Conservation (phyloP, 345 rosid genomes). For the Euphorbia lathyris region DNA sequence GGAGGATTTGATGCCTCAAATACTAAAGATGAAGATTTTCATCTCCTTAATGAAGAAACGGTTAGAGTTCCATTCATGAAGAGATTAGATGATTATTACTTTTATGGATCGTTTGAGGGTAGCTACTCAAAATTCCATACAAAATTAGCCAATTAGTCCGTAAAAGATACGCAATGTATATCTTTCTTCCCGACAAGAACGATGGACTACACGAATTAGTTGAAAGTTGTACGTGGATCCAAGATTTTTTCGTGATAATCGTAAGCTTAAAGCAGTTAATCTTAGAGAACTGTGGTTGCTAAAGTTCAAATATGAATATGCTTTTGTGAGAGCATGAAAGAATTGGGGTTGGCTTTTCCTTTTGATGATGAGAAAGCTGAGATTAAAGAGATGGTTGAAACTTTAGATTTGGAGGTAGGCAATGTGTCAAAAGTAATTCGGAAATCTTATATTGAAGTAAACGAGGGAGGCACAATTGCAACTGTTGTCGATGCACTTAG, state of each 20-base stretch:
- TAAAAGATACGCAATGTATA: too few species aligned
- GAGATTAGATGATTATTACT: not conserved
- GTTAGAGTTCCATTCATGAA: constrained; percentile 20
- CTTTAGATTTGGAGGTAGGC: not conserved
- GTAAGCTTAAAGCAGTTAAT: not conserved
- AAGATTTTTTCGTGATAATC: not conserved
- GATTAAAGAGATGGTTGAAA: too few species aligned
- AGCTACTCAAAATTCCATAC: not conserved
- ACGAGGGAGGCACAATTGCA: constrained; percentile 1
- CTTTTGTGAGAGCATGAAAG: not conserved
- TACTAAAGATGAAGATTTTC: not conserved
- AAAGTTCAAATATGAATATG: not conserved
- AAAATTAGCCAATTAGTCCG: too few species aligned
- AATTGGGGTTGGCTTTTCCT: too few species aligned
- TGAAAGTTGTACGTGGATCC: not conserved
- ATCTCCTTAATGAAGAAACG: constrained; percentile 9
- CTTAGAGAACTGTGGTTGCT: constrained; percentile 1
- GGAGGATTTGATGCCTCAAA: not conserved
- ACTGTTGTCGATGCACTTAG: not conserved
- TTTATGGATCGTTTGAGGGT: constrained; percentile 10
- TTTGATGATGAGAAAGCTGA: too few species aligned
- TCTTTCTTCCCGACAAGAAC: constrained; percentile 10
- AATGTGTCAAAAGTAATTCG: not conserved
- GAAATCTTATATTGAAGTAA: not conserved
- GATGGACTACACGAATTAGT: not conserved